Percentiles rank a stretch among this genome's conserved stretches.
Conservation (phyloP, 805 yeast species). For the Cyberlindnera amylophila region DNA sequence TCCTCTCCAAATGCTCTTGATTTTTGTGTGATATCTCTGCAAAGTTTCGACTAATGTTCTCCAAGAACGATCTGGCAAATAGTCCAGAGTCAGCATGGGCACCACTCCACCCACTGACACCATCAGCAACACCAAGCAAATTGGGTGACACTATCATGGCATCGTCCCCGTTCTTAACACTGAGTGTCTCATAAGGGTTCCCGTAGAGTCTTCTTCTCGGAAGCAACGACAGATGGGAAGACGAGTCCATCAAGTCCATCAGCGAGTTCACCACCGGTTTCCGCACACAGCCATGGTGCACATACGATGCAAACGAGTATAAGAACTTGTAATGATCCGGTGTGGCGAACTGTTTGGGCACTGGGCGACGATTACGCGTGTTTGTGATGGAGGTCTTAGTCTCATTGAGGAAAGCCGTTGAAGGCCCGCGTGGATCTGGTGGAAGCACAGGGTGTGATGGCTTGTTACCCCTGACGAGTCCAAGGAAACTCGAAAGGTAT, state of each 20-base stretch:
- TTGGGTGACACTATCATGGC: conserved; percentile 54
- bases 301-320: conserved; percentile 42
- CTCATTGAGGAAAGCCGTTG: conserved; percentile 8
- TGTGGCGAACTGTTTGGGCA: conserved; percentile 17
- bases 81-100: conserved; percentile 45
- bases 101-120: conserved; percentile 54
- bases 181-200: conserved; percentile 47
- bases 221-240: conserved; percentile 38
- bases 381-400: background rate
- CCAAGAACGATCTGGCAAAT: conserved; percentile 51
- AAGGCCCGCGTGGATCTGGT: conserved; percentile 12
- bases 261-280: conserved; percentile 43
- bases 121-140: conserved; percentile 52
- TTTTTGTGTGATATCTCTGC: conserved; percentile 25
- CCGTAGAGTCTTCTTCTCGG: conserved; percentile 51
- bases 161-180: conserved; percentile 53
- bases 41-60: conserved; percentile 40
- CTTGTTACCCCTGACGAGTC: conserved; percentile 3
- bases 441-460: background rate
- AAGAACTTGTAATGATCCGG: conserved; percentile 41
- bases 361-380: background rate
- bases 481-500: conserved; percentile 7
- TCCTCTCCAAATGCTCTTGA: conserved; percentile 33
- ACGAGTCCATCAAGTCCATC: conserved; percentile 47
- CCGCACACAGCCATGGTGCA: conserved; percentile 40